Evolutionary conservation across 805 yeast genomes (phyloP).

Genomic region (Nakazawaea peltata): DNA sequence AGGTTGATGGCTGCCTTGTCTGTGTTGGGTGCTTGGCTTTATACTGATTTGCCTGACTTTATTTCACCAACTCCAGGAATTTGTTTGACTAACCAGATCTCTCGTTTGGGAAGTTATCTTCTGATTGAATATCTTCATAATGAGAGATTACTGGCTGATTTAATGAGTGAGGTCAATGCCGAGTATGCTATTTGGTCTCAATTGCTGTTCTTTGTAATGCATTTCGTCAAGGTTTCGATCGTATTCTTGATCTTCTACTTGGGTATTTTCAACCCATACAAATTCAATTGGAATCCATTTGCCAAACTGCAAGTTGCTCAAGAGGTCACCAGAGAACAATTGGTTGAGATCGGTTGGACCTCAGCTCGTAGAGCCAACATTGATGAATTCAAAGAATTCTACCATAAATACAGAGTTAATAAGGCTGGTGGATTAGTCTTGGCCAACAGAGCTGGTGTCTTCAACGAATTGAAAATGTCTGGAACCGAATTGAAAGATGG

Average conservation of each 20-base stretch:
- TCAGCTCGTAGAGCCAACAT: constrained; percentile 70
- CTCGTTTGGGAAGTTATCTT: constrained; percentile 21
- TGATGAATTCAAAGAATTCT: constrained; percentile 62
- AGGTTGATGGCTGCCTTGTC: constrained; percentile 30
- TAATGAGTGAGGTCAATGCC: constrained; percentile 39
- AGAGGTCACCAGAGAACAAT: constrained; percentile 39
- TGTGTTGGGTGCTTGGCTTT: constrained; percentile 63
- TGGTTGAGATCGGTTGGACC: constrained; percentile 85
- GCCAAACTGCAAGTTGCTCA: constrained; percentile 26
- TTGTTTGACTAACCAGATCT: constrained; percentile 59
- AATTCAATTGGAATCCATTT: constrained; percentile 32
- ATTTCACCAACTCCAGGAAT: constrained; percentile 90
- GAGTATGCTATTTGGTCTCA: constrained; percentile 41
- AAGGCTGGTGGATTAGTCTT: constrained; percentile 67
- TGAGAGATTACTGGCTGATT: constrained; percentile 32
- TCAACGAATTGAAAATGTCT: constrained; percentile 46
- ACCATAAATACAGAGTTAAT: constrained; percentile 56
- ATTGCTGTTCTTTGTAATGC: constrained; percentile 63
- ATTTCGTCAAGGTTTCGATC: constrained; percentile 49
- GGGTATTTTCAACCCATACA: constrained; percentile 75
- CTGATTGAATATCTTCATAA: constrained; percentile 27
- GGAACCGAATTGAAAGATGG: constrained; percentile 61
- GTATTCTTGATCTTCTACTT: constrained; percentile 51
- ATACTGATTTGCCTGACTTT: constrained; percentile 86
- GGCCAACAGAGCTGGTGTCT: constrained; percentile 69